These are phyloP conservation scores for Naganishia randhawae DNA, from an alignment of 768 basidiomycete species.

Conservation along the genomic window DNA sequence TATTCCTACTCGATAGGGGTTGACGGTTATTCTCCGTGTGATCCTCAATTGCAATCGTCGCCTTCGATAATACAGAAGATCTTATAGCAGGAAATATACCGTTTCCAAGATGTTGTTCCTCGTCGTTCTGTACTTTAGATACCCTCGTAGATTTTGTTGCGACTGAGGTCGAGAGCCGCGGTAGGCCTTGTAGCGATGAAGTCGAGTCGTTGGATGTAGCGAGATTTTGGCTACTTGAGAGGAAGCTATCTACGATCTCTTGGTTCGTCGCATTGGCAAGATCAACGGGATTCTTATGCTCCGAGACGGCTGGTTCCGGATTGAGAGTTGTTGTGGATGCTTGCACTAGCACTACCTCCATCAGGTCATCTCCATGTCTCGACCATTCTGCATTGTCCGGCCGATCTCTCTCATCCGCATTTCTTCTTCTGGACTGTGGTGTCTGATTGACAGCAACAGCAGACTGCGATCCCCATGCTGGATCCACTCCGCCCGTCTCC, in stretches of 20 bases:
- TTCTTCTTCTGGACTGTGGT: background rate
- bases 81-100: too few species aligned
- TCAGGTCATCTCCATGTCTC: background rate
- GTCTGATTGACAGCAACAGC: background rate
- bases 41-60: too few species aligned
- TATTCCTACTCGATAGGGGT: background rate
- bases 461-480: background rate
- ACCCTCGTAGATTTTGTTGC: background rate
- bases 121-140: background rate
- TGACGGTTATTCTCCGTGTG: background rate
- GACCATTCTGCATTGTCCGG: background rate
- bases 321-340: background rate
- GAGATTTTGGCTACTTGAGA: background rate
- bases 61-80: too few species aligned
- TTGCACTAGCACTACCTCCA: background rate
- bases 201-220: background rate
- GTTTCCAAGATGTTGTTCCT: background rate
- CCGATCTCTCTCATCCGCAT: background rate
- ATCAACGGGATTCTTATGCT: background rate
- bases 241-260: background rate
- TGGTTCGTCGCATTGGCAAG: background rate
- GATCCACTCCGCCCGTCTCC: background rate
- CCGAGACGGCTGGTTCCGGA: background rate
- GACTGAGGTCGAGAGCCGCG: background rate
- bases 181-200: background rate